Evolutionary conservation across 495 filamentous ascomycete species (phyloP), one percentile per base, ranked within the genome.

Genomic region (Pyronema omphalodes): DNA sequence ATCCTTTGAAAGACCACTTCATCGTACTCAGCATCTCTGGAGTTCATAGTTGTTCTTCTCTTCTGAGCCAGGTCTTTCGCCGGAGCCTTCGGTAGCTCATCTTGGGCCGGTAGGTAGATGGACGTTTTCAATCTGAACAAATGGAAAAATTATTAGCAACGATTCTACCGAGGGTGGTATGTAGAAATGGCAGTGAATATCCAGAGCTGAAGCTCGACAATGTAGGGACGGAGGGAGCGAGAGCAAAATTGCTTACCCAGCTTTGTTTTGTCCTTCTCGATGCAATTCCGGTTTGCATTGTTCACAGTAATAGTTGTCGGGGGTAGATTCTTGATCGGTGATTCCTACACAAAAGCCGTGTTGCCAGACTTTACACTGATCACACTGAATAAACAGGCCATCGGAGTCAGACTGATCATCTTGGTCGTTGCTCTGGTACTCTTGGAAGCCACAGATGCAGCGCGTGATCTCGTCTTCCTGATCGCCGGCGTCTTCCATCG

Each of bases 281-380:
- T 99, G 91, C 51, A 94, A 74, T 63, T 94, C 88, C 66, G 84
- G 83, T 58, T 83, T 80, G 67, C 91, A 99, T 68, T 83, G 74
- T 71, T 99, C 91, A 68, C 91, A 99, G 66, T 86, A 96, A 72
- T 99, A 99, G 70, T 95, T 86, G 44, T 96, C 89, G 35, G 88
- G 93, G 64, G 82, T 89, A 66, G 80, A 80, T 52, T 83, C 81
- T 66, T 89, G 86, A 57, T 93, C 86, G 74, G 87, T 88, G 59
- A 99, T 94, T 37, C 91, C 91, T 49, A 99, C 93, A 69, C 91
- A 99, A 54, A 86, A 88, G 64, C 91, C 93, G 62, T 99, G 91
- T 64, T 99, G 91, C 91, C 91, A 99, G 52, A 95, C 91, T 67
- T 94, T 93, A 70, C 91, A 99, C 47, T 78, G 72, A 68, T 99